Conservation (phyloP, 164 flowering plant genomes). For the Saururus chinensis region DNA sequence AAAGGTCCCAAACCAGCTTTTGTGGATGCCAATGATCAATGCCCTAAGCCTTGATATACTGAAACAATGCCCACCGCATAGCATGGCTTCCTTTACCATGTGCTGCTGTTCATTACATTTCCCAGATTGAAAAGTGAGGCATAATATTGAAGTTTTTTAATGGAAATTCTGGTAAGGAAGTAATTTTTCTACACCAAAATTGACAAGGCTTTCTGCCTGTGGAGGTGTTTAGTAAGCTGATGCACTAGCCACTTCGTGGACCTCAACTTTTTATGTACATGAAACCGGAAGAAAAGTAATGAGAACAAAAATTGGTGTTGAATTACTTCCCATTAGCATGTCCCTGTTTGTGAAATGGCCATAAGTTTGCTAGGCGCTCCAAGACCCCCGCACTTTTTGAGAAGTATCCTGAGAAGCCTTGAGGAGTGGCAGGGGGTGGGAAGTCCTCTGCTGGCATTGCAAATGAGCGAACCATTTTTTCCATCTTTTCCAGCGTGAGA, state of each 20-base stretch:
- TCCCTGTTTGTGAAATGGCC: conserved; percentile 86
- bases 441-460: conserved; percentile 99
- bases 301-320: not conserved
- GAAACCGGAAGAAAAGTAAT: not conserved
- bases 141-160: no score
- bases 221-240: not conserved
- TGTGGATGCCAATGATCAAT: no score
- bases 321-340: conserved; percentile 35
- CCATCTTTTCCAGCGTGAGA: conserved; percentile 80
- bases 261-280: not conserved
- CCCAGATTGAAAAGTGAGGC: no score
- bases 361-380: conserved; percentile 84
- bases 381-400: conserved; percentile 77
- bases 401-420: conserved; percentile 93
- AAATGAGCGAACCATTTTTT: conserved; percentile 76
- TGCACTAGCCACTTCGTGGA: not conserved
- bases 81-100: no score
- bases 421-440: conserved; percentile 70
- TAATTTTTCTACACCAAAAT: not conserved
- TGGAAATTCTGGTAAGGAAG: no score
- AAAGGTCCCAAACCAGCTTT: no score
- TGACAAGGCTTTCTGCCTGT: not conserved
- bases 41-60: no score
- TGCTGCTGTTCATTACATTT: no score
- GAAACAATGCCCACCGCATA: no score